Percentiles rank a stretch among this genome's conserved stretches.
Conservation (phyloP, 805 yeast species). For the Metschnikowia noctiluminum region DNA sequence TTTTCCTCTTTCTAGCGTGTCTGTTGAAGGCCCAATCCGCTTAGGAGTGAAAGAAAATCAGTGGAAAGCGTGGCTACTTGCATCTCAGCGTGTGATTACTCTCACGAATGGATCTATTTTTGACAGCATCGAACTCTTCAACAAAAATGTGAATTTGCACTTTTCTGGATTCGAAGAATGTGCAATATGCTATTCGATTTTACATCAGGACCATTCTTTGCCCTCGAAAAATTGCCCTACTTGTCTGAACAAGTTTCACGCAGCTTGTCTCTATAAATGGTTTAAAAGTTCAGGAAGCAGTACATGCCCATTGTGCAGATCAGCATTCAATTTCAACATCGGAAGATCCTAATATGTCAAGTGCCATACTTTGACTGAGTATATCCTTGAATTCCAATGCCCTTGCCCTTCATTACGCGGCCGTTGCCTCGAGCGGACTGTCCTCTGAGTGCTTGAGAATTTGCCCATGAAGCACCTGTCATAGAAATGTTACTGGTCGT, state of each 20-base stretch:
- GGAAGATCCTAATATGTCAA: background rate
- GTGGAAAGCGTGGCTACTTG: slow-evolving; percentile 93
- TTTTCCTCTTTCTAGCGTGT: slow-evolving; percentile 75
- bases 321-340: slow-evolving; percentile 47
- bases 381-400: background rate
- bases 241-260: slow-evolving; percentile 91
- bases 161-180: slow-evolving; percentile 96
- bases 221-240: slow-evolving; percentile 88
- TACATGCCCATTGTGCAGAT: slow-evolving; percentile 93
- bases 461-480: slow-evolving; percentile 44
- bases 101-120: slow-evolving; percentile 69
- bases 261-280: slow-evolving; percentile 96
- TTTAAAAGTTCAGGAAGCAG: slow-evolving; percentile 89
- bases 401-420: background rate
- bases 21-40: slow-evolving; percentile 72
- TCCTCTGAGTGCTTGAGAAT: background rate
- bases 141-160: slow-evolving; percentile 73
- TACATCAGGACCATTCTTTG: slow-evolving; percentile 85
- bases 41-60: slow-evolving; percentile 88
- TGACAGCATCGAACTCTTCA: slow-evolving; percentile 65
- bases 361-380: background rate
- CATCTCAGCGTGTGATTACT: slow-evolving; percentile 79
- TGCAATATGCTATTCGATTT: slow-evolving; percentile 91
- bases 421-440: slow-evolving; percentile 1
- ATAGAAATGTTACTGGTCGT: slow-evolving; percentile 29